Base-by-base conservation (phyloP, 805 yeast genomes). In the Yamadazyma takamatsuzukensis region DNA sequence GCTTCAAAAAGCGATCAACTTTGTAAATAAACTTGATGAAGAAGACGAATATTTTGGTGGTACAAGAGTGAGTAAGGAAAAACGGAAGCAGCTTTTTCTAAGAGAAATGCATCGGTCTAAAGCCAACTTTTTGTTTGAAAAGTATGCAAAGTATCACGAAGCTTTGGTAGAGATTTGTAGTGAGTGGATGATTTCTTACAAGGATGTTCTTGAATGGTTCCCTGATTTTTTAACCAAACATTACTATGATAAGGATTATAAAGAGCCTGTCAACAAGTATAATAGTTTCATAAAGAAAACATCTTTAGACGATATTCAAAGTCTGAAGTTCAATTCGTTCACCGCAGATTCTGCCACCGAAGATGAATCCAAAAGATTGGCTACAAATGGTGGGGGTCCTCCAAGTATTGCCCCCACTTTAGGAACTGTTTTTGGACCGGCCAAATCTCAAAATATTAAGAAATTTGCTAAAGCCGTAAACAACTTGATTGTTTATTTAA, bases 401-500 rank as follows among this genome's bases (percentile, higher is more conserved):
- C 24, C 37, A 5, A 27, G 37, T 15, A 29, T 21, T 15, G 30
- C 40, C 24, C 40, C 37, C 6, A 13, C 34, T 12, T n/a, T n/a
- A n/a, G n/a, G n/a, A n/a, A 36, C 36, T 5, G 31, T 35, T 6
- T 32, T 37, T 21, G 33, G 41, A 3, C 41, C 33, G 15, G 21
- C 33, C 18, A 53, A 54, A 32, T 41, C 53, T 1, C 50, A 43
- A 21, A 45, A 45, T 34, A 33, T 61, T 14, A 30, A 53, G 16
- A 50, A 49, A 24, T 64, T 58, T 45, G 41, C 32, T 30, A 64
- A 51, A 21, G 67, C 62, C n/a, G 68, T 57, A 6, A 62, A 56
- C 32, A 58, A 63, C 33, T 48, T 75, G 19, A 64, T 75, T 4
- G 54, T 72, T 1, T 75, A 62, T 41, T 48, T 75, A 15, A 72